Evolutionary conservation across 371 early-diverging fungal genomes (phyloP).

Genomic region (Mucor velutinosus): DNA sequence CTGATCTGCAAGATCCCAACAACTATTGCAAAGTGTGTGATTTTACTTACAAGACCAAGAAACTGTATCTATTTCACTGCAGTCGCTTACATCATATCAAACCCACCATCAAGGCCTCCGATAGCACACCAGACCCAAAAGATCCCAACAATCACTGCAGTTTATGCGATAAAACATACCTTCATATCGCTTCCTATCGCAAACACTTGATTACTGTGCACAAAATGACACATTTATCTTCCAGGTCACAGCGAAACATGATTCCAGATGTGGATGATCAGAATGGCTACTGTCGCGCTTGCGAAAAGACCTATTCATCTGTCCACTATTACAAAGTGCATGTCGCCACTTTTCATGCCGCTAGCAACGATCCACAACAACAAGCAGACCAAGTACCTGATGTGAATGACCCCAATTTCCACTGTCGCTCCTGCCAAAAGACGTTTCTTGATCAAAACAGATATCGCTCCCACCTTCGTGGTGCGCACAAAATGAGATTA

Average conservation of each 20-base stretch:
- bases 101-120: not conserved
- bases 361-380: too few relatives aligned
- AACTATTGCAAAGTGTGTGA: too few relatives aligned
- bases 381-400: not conserved
- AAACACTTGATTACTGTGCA: not conserved
- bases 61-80: not conserved
- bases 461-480: not conserved
- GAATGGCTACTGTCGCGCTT: not conserved
- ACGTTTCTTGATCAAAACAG: not conserved
- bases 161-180: not conserved
- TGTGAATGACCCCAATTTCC: not conserved
- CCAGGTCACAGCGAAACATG: not conserved
- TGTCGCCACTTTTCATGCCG: not conserved
- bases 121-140: not conserved
- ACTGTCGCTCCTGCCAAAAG: not conserved
- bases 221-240: not conserved
- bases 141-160: not conserved
- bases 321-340: not conserved
- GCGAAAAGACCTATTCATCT: not conserved
- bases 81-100: not conserved
- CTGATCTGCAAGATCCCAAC: too few relatives aligned
- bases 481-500: not conserved
- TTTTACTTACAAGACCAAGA: not conserved
- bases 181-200: not conserved
- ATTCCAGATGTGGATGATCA: not conserved